Conservation (phyloP, 2,329 filamentous ascomycete genomes). For the Penicillium concentricum region DNA sequence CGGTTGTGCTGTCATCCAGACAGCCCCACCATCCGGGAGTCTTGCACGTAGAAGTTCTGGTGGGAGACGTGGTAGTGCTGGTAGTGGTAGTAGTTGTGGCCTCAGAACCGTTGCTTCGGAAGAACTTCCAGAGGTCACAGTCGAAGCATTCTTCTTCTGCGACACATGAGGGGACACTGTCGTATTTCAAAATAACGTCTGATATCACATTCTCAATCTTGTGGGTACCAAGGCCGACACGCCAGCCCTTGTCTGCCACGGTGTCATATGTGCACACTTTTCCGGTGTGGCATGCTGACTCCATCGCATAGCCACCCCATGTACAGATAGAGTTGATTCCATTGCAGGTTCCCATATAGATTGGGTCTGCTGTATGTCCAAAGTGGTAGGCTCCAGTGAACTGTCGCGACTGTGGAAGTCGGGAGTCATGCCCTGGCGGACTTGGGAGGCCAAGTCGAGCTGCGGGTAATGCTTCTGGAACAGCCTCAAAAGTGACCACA, state of each 20-base stretch:
- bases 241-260: slow-evolving; percentile 86
- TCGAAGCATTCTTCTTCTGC: slow-evolving; percentile 80
- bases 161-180: slow-evolving; percentile 73
- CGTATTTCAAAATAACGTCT: slow-evolving; percentile 82
- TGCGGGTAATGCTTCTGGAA: slow-evolving; percentile 85
- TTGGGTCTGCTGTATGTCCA: slow-evolving; percentile 91
- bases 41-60: slow-evolving; percentile 59
- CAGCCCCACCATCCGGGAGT: slow-evolving; percentile 39
- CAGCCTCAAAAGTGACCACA: slow-evolving; percentile 88
- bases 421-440: slow-evolving; percentile 74
- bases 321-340: slow-evolving; percentile 86
- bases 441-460: slow-evolving; percentile 79
- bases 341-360: slow-evolving; percentile 93
- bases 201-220: slow-evolving; percentile 85
- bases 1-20: slow-evolving; percentile 20
- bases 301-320: slow-evolving; percentile 88
- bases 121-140: slow-evolving; percentile 92
- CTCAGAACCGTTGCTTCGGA: slow-evolving; percentile 85
- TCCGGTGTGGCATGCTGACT: slow-evolving; percentile 88
- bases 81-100: slow-evolving; percentile 63
- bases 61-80: slow-evolving; percentile 59
- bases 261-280: slow-evolving; percentile 89
- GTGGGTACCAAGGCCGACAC: slow-evolving; percentile 86
- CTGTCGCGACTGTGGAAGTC: slow-evolving; percentile 66
- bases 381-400: slow-evolving; percentile 84